Evolutionary conservation across 768 basidiomycete genomes (phyloP).

Genomic region (Tylopilus cervinicoccineus): DNA sequence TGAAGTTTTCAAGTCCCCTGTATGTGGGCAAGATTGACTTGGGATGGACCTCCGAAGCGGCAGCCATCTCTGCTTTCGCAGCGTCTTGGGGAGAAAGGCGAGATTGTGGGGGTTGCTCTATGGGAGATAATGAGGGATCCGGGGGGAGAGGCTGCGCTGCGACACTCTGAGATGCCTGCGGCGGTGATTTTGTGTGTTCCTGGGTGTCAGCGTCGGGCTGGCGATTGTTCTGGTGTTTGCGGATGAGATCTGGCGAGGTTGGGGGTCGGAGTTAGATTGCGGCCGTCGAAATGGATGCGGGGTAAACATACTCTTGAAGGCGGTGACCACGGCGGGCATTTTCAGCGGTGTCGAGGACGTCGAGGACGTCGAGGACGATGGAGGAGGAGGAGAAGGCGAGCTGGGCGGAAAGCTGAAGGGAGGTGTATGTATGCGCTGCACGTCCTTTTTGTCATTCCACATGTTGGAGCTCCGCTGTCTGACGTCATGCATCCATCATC

Average conservation of each 20-base stretch:
- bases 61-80: conserved; percentile 32
- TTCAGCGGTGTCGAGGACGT: conserved; percentile 8
- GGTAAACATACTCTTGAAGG: conserved; percentile 72
- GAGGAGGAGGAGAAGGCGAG: background rate
- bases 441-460: conserved; percentile 30
- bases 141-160: conserved; percentile 35
- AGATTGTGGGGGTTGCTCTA: conserved; percentile 34
- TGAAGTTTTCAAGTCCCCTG: conserved; percentile 78
- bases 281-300: conserved; percentile 3
- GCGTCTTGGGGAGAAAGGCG: conserved; percentile 19
- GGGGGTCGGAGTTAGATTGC: conserved; percentile 20
- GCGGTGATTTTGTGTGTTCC: conserved; percentile 13
- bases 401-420: conserved; percentile 3
- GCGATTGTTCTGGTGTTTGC: conserved; percentile 66
- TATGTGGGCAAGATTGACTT: conserved; percentile 81
- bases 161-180: conserved; percentile 20
- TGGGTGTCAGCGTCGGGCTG: conserved; percentile 34
- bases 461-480: conserved; percentile 32
- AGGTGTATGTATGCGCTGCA: conserved; percentile 12
- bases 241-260: conserved; percentile 60
- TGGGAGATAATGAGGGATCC: conserved; percentile 33
- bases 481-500: conserved; percentile 27
- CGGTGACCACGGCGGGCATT: conserved; percentile 79
- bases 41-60: conserved; percentile 72
- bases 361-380: conserved; percentile 1